phyloP scores from a whole-genome alignment of 768 basidiomycete species.

The Collybia sordida region DNA sequence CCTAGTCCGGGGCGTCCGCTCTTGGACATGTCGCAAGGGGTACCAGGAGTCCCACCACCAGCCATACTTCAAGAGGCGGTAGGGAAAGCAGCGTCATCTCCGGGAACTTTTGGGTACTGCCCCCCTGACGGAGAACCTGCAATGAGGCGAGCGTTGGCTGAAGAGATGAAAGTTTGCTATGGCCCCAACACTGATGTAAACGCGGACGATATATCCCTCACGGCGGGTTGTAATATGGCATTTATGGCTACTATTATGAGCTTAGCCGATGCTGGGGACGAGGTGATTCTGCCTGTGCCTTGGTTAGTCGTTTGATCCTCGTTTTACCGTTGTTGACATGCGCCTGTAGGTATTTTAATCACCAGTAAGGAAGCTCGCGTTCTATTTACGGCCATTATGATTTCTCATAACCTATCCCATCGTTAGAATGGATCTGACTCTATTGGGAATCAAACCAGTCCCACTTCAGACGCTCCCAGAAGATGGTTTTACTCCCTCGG shows the following conservation, averaged over 20 bases:
- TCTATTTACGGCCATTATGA: background rate
- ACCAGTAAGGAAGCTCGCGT: constrained; percentile 40
- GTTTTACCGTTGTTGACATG: background rate
- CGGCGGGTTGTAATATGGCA: constrained; percentile 73
- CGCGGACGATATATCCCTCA: constrained; percentile 61
- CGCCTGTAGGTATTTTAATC: constrained; percentile 59
- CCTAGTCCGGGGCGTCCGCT: constrained; percentile 45
- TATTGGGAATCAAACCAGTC: constrained; percentile 61
- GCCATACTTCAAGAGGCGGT: constrained; percentile 48
- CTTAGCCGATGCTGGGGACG: constrained; percentile 68
- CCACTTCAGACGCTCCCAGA: constrained; percentile 49
- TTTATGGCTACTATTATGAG: constrained; percentile 63
- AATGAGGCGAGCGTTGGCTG: constrained; percentile 50
- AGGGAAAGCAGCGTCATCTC: constrained; percentile 39
- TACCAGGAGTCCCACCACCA: constrained; percentile 68
- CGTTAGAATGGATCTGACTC: constrained; percentile 62
- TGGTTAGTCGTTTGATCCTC: constrained; percentile 40
- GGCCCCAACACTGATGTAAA: constrained; percentile 46
- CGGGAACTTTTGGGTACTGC: constrained; percentile 53
- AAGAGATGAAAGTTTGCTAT: constrained; percentile 65
- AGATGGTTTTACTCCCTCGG: constrained; percentile 61
- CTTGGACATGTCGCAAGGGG: constrained; percentile 75
- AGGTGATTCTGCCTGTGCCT: constrained; percentile 71
- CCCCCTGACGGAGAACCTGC: constrained; percentile 55
- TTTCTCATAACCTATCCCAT: background rate